Evolutionary conservation across 768 basidiomycete species (phyloP).

Genomic region (Boletus subparvulus): DNA sequence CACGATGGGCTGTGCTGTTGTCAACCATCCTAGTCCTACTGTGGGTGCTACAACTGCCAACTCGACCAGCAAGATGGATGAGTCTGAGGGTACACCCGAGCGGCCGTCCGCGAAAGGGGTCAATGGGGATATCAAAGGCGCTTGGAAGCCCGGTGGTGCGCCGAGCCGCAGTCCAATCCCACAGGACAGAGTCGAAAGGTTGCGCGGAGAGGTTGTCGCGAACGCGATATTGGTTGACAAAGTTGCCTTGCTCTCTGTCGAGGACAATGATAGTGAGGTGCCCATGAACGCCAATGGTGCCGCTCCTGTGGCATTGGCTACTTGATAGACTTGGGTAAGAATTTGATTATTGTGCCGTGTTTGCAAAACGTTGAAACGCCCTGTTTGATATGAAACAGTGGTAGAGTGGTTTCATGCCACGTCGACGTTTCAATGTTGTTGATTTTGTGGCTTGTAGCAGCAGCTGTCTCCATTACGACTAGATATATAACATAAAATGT

Average conservation of each 20-base stretch:
- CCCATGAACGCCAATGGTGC: slow-evolving; percentile 16
- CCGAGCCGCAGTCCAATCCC: slow-evolving; percentile 17
- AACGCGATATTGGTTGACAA: slow-evolving; percentile 39
- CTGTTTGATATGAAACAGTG: slow-evolving; percentile 6
- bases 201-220: slow-evolving; percentile 36
- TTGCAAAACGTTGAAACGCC: slow-evolving; percentile 2
- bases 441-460: slow-evolving; percentile 27
- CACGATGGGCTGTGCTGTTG: slow-evolving; percentile 34
- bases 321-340: slow-evolving; percentile 26
- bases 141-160: slow-evolving; percentile 21
- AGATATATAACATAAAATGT: slow-evolving; percentile 38
- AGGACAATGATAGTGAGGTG: slow-evolving; percentile 21
- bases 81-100: slow-evolving; percentile 47
- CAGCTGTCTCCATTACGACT: slow-evolving; percentile 28
- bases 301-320: slow-evolving; percentile 24
- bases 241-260: slow-evolving; percentile 37
- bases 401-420: slow-evolving; percentile 18
- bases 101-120: slow-evolving; percentile 48
- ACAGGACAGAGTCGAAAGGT: slow-evolving; percentile 29
- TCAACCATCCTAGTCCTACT: slow-evolving; percentile 37
- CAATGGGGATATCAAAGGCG: slow-evolving; percentile 37
- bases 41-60: slow-evolving; percentile 3
- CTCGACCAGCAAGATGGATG: slow-evolving; percentile 37
- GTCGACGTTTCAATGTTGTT: slow-evolving; percentile 31
- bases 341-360: not conserved